Evolutionary conservation across 768 basidiomycete genomes (phyloP), one percentile per base, ranked within the genome.

Genomic region (Termitomyces sp.): DNA sequence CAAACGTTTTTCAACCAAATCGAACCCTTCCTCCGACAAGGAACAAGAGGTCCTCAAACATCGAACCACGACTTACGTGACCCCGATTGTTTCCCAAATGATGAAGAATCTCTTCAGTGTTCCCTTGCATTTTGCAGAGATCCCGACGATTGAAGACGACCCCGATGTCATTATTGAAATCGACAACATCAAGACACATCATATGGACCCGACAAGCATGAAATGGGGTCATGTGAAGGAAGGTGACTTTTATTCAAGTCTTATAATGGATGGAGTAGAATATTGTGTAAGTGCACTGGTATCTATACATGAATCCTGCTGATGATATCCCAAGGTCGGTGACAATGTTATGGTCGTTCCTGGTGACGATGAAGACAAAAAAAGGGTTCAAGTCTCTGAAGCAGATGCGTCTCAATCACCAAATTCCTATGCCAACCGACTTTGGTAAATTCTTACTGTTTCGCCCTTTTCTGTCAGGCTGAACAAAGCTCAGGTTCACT

Each of bases 271-370:
- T 57, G 83, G 80, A 3, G 77, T 76, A 1, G 51, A 68, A 13
- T 91, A 90, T 65, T 61, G 66, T 25, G 88, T 85, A 60, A 56
- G 73, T 70, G 20, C 23, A 2, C 4, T 42, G 22, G 1, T 15
- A 35, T 40, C 20, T 39, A 29, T 40, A 25, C 49, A 44, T 43
- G 22, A 13, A 39, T n/a, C 27, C 15, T 27, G 27, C 42, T 29
- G n/a, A 55, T 20, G 23, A 2, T 44, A 7, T 27, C 16, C n/a
- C 1, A 42, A 89, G 88, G 69, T 76, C 40, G 85, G 86, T 11
- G 85, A 89, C 56, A 65, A 77, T 45, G 80, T 88, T 0, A 81
- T 86, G 75, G 82, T 88, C 3, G 74, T 77, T 56, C 80, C 81
- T 11, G 87, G 85, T 1, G 58, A 71, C 31, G 83, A 85, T 52